Conservation (phyloP, 192 early-diverging fungal species). For the Phlyctochytrium planicorne region DNA sequence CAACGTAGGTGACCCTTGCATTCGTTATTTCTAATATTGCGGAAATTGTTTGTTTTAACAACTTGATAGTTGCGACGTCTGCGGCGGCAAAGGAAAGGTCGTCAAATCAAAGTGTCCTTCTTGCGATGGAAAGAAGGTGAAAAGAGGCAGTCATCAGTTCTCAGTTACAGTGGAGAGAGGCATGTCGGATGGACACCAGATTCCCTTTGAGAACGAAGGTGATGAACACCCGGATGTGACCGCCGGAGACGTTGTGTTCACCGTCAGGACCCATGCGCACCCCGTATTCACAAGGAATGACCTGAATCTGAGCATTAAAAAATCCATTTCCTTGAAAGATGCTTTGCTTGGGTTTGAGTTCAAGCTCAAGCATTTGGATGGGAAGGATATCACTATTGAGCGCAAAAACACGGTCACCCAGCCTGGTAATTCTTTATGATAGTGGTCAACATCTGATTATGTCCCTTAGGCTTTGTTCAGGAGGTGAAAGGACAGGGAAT, state of each 20-base stretch:
- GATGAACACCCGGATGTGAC: constrained; percentile 89
- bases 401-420: constrained; percentile 58
- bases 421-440: constrained; percentile 41
- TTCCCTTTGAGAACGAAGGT: constrained; percentile 83
- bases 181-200: constrained; percentile 69
- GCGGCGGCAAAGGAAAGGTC: constrained; percentile 87
- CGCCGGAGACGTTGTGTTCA: constrained; percentile 87
- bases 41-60: neutral
- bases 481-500: constrained; percentile 82
- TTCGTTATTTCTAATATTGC: neutral
- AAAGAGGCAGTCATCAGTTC: constrained; percentile 76
- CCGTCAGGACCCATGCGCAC: constrained; percentile 68
- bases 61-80: constrained; percentile 71
- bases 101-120: constrained; percentile 75
- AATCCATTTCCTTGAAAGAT: constrained; percentile 72
- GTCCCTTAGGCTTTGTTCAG: constrained; percentile 75
- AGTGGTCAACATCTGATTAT: constrained; percentile 2
- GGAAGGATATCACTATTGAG: constrained; percentile 37
- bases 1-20: constrained; percentile 45
- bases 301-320: constrained; percentile 73
- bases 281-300: constrained; percentile 72
- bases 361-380: constrained; percentile 79
- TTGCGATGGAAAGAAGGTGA: constrained; percentile 85
- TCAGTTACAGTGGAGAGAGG: constrained; percentile 80
- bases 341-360: constrained; percentile 80